phyloP scores from a whole-genome alignment of 495 filamentous ascomycete species.

The Neurospora sp. region DNA sequence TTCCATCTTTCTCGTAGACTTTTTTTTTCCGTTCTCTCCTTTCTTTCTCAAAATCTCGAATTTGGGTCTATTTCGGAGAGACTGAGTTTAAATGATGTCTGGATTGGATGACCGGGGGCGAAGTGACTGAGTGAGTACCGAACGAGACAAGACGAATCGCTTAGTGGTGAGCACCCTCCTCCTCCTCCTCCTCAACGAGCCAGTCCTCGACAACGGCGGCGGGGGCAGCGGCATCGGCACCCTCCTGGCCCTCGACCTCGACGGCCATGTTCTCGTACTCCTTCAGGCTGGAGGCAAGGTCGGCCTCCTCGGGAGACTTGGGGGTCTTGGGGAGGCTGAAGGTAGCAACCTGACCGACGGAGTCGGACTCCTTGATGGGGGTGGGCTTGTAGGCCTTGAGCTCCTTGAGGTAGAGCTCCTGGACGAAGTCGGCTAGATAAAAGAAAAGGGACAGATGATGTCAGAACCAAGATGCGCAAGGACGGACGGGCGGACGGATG shows the following conservation, averaged over 20 bases:
- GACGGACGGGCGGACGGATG: background rate
- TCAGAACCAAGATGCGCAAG: background rate
- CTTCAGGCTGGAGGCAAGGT: conserved; percentile 81
- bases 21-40: background rate
- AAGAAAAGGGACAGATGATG: conserved; percentile 10
- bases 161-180: conserved; percentile 21
- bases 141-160: background rate
- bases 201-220: conserved; percentile 37
- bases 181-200: conserved; percentile 40
- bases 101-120: background rate
- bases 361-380: conserved; percentile 71
- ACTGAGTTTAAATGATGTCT: background rate
- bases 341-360: conserved; percentile 83
- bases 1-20: background rate
- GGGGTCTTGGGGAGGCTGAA: conserved; percentile 72
- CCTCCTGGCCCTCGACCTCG: conserved; percentile 84
- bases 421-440: conserved; percentile 74
- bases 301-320: conserved; percentile 79
- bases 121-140: background rate
- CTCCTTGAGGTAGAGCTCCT: conserved; percentile 93
- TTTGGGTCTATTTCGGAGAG: background rate
- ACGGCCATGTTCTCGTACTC: conserved; percentile 87
- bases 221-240: conserved; percentile 18
- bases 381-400: conserved; percentile 86
- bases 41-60: background rate